These are phyloP conservation scores for Pichia sp. DNA, from an alignment of 1,139 yeast species.

Conservation along the genomic window DNA sequence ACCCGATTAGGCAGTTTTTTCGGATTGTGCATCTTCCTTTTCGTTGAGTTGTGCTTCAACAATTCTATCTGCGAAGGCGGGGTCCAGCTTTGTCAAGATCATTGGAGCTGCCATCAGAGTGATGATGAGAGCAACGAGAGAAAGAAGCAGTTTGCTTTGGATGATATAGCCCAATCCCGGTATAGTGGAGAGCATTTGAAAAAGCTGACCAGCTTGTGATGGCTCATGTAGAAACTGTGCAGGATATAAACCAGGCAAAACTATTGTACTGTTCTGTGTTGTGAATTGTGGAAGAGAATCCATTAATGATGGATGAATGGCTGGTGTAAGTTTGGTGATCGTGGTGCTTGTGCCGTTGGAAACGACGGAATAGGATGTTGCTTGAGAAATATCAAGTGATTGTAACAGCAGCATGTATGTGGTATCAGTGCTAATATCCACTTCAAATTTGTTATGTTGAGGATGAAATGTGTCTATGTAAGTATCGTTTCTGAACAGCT, in stretches of 20 bases:
- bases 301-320: neutral
- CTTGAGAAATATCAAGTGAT: neutral
- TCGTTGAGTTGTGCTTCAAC: conserved; percentile 17
- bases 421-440: neutral
- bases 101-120: conserved; percentile 19
- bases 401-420: neutral
- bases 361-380: neutral
- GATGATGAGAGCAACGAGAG: conserved; percentile 10
- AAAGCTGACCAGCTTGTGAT: neutral
- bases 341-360: neutral
- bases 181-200: neutral
- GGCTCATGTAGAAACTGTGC: neutral
- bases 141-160: conserved; percentile 9
- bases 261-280: neutral
- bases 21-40: neutral
- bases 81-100: conserved; percentile 23
- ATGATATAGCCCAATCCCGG: neutral
- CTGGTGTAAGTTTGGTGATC: neutral
- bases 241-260: neutral
- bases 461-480: neutral
- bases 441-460: neutral
- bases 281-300: neutral
- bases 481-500: neutral
- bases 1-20: neutral
- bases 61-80: conserved; percentile 24